These are phyloP conservation scores for Rhodomyrtus tomentosa DNA, from an alignment of 345 rosid genomes.

Conservation along the genomic window DNA sequence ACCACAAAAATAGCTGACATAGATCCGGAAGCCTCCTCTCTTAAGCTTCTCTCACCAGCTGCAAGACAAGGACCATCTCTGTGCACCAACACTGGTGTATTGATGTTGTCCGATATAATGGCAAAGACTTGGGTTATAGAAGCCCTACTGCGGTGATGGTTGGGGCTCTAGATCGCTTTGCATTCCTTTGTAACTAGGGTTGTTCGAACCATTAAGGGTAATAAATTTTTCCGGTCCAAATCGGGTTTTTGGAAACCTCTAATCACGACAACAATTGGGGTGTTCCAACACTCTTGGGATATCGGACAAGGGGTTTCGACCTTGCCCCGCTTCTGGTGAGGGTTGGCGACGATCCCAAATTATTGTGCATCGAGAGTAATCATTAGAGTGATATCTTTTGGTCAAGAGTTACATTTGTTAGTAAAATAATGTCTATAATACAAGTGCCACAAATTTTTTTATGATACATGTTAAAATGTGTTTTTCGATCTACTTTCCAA, in stretches of 20 bases:
- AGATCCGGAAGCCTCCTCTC: background rate
- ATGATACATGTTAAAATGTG: background rate
- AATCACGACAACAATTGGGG: background rate
- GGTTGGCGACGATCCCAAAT: background rate
- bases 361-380: background rate
- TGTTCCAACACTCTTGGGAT: background rate
- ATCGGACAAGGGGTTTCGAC: background rate
- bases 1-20: background rate
- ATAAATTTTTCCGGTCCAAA: background rate
- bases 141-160: background rate
- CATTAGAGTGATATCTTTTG: rapidly evolving
- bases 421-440: background rate
- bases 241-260: background rate
- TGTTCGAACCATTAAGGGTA: rapidly evolving
- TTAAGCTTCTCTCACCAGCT: background rate
- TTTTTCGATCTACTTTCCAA: background rate
- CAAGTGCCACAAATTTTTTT: background rate
- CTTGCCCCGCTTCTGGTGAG: background rate
- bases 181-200: background rate
- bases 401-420: background rate
- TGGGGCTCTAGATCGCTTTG: background rate
- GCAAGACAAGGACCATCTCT: too few relatives aligned
- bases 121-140: background rate
- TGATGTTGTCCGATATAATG: background rate
- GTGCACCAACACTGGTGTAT: background rate